Conservation (phyloP, 345 rosid genomes). For the Brassica napus region Da-Ae NC_063434.1:2936001-2936500, state of each 20-base stretch:
- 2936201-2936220: no score
- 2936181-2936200: no score
- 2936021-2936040: no score
- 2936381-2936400: background rate
- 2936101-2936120: no score
- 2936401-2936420: constrained; percentile 20
- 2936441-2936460: constrained; percentile 15
- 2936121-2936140: no score
- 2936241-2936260: background rate
- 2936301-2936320: background rate
- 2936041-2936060: no score
- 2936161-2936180: no score
- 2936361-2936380: constrained; percentile 9
- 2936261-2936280: background rate
- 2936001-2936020: no score
- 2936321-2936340: background rate
- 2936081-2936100: no score
- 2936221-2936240: no score
- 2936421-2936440: constrained; percentile 19
- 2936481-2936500: constrained; percentile 29
- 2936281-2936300: background rate
- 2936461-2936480: constrained; percentile 23
- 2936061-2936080: no score
- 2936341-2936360: background rate
- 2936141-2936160: no score